Evolutionary conservation across 192 early-diverging fungal species (phyloP).

Genomic region (Coemansia sp.): DNA sequence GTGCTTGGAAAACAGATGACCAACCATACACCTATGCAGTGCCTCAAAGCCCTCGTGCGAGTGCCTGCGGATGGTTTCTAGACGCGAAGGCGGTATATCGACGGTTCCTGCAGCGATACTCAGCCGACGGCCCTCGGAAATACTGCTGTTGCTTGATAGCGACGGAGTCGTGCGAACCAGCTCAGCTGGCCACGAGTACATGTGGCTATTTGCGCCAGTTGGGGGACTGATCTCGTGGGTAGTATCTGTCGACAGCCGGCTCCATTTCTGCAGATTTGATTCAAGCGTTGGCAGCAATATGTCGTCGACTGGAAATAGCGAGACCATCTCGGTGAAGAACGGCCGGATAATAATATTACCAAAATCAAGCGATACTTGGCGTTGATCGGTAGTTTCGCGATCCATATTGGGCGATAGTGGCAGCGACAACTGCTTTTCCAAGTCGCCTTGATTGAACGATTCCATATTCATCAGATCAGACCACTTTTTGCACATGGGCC

Average conservation of each 20-base stretch:
- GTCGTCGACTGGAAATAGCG: conserved; percentile 69
- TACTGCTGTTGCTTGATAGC: conserved; percentile 16
- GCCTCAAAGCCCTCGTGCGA: conserved; percentile 49
- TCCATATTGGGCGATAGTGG: conserved; percentile 92
- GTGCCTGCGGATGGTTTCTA: conserved; percentile 52
- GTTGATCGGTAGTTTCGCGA: conserved; percentile 66
- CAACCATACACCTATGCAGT: conserved; percentile 49
- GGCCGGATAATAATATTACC: conserved; percentile 83
- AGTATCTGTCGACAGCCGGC: conserved; percentile 34
- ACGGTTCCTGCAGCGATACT: conserved; percentile 54
- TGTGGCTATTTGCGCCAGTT: conserved; percentile 38
- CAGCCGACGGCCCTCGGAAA: conserved; percentile 42
- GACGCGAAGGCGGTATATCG: conserved; percentile 45
- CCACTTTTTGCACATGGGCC: conserved; percentile 85
- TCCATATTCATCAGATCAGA: conserved; percentile 83
- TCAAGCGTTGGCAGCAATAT: conserved; percentile 56
- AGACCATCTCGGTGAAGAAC: conserved; percentile 80
- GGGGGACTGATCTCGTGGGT: conserved; percentile 40
- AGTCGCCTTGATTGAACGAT: conserved; percentile 85
- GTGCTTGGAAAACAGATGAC: conserved; percentile 49
- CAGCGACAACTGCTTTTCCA: conserved; percentile 70
- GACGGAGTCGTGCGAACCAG: conserved; percentile 15
- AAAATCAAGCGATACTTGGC: conserved; percentile 78
- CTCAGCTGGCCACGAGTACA: conserved; percentile 49
- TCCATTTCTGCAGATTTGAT: conserved; percentile 50